Conservation (phyloP, 495 filamentous ascomycete genomes). For the Xylaria castorea region DNA sequence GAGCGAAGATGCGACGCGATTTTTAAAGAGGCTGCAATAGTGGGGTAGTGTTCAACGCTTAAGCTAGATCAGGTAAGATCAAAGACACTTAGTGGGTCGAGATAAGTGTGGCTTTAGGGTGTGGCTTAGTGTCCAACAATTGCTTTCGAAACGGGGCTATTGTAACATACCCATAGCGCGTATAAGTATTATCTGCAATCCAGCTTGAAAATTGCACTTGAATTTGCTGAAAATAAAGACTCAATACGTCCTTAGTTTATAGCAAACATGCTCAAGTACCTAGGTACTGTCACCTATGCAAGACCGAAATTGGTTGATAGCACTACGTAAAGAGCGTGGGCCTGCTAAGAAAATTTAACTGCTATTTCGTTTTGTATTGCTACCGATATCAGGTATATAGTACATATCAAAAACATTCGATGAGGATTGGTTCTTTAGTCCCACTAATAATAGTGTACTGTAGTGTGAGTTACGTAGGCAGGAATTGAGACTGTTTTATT, state of each 20-base stretch:
- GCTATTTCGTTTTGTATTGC: too few relatives aligned
- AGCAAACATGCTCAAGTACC: neutral
- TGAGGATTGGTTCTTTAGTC: neutral
- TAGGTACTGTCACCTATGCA: neutral
- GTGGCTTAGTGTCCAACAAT: neutral
- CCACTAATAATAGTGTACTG: neutral
- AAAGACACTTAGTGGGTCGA: neutral
- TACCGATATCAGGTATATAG: too few relatives aligned
- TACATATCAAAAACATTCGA: too few relatives aligned
- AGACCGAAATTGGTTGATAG: neutral
- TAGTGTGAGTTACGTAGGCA: neutral
- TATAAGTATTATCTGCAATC: too few relatives aligned
- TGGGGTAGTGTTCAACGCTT: neutral
- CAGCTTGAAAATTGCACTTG: neutral
- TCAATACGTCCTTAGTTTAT: neutral
- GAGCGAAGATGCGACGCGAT: neutral
- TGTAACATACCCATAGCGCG: too few relatives aligned
- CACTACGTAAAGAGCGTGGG: neutral
- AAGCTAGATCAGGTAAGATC: neutral
- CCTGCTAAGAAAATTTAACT: neutral
- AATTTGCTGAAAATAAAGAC: neutral
- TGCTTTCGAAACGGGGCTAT: too few relatives aligned
- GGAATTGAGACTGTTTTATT: conserved; percentile 1
- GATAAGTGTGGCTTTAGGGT: conserved; percentile 1
- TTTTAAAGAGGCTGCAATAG: conserved; percentile 8